Conservation (phyloP, 805 yeast genomes). For the Ogataea glucozyma region DNA sequence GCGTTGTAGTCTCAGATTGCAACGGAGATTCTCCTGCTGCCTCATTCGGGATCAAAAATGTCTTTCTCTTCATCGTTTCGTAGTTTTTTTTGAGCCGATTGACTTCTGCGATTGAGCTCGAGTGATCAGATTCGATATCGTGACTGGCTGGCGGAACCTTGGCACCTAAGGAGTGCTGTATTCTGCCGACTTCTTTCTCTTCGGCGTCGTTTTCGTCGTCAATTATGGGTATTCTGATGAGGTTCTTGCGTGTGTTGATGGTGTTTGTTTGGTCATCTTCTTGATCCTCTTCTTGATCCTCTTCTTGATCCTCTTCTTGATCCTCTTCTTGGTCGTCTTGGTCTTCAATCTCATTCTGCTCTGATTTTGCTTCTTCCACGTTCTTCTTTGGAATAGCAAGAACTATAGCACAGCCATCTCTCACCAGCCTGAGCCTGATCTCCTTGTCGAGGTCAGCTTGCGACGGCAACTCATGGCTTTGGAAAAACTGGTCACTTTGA, state of each 20-base stretch:
- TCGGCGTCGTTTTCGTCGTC: neutral
- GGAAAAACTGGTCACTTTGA: conserved; percentile 22
- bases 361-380: no score
- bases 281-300: neutral
- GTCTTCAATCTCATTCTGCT: conserved; percentile 2
- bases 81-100: conserved; percentile 29
- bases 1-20: conserved; percentile 8
- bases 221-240: conserved; percentile 14
- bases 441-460: conserved; percentile 23
- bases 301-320: neutral
- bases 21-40: no score
- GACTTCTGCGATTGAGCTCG: no score
- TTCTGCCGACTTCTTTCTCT: neutral
- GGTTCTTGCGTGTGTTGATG: conserved; percentile 1
- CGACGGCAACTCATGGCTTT: conserved; percentile 26
- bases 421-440: conserved; percentile 17
- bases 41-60: conserved; percentile 25
- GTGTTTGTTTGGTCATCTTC: neutral
- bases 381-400: conserved; percentile 18
- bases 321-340: conserved; percentile 4
- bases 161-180: no score
- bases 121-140: no score
- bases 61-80: conserved; percentile 28
- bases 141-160: neutral
- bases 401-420: conserved; percentile 25